Evolutionary conservation across 345 rosid genomes (phyloP).

Genomic region (Eutrema heterophyllum): DNA sequence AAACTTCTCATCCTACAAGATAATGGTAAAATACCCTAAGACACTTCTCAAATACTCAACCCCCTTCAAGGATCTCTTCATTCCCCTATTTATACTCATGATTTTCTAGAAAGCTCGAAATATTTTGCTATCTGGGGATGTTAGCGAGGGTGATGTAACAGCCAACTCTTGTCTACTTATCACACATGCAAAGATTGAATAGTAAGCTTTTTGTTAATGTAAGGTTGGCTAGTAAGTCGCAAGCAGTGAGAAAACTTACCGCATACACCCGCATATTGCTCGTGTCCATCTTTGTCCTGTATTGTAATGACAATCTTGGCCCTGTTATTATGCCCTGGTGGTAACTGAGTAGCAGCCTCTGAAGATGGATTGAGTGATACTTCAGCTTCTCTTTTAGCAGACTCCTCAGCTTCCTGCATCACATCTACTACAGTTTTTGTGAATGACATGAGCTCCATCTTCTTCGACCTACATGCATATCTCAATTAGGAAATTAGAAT

Average conservation of each 20-base stretch:
- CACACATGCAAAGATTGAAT: not conserved
- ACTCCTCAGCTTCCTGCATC: conserved; percentile 48
- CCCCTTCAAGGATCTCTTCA: not conserved
- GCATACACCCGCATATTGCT: conserved; percentile 60
- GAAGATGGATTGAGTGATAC: conserved; percentile 26
- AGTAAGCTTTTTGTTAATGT: not conserved
- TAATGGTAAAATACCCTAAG: not conserved
- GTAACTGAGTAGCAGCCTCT: conserved; percentile 34
- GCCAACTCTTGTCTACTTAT: not conserved
- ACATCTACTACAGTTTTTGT: conserved; percentile 49
- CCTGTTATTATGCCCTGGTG: conserved; percentile 42
- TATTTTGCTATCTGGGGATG: not conserved
- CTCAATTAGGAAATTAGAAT: not conserved
- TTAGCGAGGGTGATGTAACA: no score
- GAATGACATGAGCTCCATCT: conserved; percentile 61
- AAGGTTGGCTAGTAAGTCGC: not conserved
- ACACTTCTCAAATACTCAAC: not conserved
- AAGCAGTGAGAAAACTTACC: conserved; percentile 36
- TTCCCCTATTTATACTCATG: not conserved
- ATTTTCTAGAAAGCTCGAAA: not conserved
- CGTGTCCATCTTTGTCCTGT: conserved; percentile 63
- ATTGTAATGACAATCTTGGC: conserved; percentile 63
- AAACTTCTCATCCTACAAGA: conserved; percentile 79
- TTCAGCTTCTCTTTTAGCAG: conserved; percentile 37
- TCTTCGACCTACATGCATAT: conserved; percentile 50